These are phyloP conservation scores for Ceratocystis colombiana DNA, from an alignment of 2,329 filamentous ascomycete genomes.

Conservation along the genomic window DNA sequence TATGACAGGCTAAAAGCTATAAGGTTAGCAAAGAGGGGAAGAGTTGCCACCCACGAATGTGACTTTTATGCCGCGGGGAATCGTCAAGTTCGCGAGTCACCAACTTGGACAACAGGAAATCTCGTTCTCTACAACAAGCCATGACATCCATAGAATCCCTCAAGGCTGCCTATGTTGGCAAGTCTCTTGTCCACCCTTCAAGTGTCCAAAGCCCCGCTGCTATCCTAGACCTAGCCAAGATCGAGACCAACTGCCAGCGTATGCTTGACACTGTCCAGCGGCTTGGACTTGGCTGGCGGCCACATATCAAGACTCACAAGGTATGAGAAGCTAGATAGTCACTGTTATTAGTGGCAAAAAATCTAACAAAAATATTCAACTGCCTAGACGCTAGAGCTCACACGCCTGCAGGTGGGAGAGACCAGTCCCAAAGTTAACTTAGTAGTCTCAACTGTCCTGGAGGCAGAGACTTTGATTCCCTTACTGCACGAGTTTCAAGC, in stretches of 20 bases:
- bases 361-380: conserved; percentile 25
- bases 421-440: conserved; percentile 44
- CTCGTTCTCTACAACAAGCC: not conserved
- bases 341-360: not conserved
- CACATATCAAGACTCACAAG: conserved; percentile 79
- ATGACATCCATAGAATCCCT: conserved; percentile 9
- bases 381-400: conserved; percentile 52
- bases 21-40: too few relatives aligned
- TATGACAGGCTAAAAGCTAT: too few relatives aligned
- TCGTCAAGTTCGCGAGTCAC: too few relatives aligned
- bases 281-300: conserved; percentile 57
- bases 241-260: conserved; percentile 56
- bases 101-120: too few relatives aligned
- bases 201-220: conserved; percentile 56
- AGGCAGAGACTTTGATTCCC: conserved; percentile 57
- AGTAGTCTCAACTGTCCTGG: conserved; percentile 63
- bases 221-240: conserved; percentile 56
- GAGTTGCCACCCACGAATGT: too few relatives aligned
- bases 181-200: conserved; percentile 38
- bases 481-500: conserved; percentile 49
- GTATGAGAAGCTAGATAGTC: conserved; percentile 33
- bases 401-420: conserved; percentile 58
- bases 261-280: conserved; percentile 57
- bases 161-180: conserved; percentile 43
- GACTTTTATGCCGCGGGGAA: too few relatives aligned